Percentiles rank a stretch among this genome's conserved stretches.
These are phyloP conservation scores for Podila epicladia DNA, from an alignment of 192 early-diverging fungal genomes.

Conservation along the genomic window DNA sequence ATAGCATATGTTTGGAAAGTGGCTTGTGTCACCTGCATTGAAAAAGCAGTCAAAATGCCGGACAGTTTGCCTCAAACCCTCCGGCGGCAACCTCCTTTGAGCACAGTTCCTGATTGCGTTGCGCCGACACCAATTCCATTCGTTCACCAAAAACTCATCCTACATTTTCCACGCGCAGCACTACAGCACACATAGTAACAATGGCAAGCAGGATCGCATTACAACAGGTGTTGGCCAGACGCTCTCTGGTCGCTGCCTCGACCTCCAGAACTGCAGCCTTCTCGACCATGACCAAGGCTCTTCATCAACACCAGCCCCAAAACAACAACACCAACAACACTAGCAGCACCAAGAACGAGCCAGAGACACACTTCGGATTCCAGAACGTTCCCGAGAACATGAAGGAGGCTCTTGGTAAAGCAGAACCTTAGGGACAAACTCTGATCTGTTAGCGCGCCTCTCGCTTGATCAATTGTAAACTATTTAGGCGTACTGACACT, in stretches of 20 bases:
- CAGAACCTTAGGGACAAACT: neutral
- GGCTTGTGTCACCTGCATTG: too few relatives aligned
- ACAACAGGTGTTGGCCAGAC: slow-evolving; percentile 19
- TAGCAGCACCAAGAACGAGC: neutral
- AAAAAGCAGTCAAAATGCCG: too few relatives aligned
- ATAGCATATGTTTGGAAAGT: too few relatives aligned
- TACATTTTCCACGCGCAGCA: neutral
- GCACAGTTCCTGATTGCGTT: too few relatives aligned
- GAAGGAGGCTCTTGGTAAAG: slow-evolving; percentile 86
- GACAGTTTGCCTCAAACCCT: too few relatives aligned
- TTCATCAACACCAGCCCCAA: slow-evolving; percentile 26
- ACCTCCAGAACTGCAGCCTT: slow-evolving; percentile 33
- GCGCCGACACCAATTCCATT: too few relatives aligned
- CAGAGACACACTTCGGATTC: slow-evolving; percentile 94
- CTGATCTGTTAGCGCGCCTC: neutral
- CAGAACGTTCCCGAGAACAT: slow-evolving; percentile 83
- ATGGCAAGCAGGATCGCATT: slow-evolving; percentile 48
- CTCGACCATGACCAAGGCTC: slow-evolving; percentile 41
- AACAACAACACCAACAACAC: neutral
- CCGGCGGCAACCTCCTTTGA: slow-evolving; percentile 1
- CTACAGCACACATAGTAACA: slow-evolving; percentile 1
- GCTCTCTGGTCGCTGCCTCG: slow-evolving; percentile 10
- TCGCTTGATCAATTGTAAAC: neutral
- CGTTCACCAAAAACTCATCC: neutral
- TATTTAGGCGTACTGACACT: neutral